Evolutionary conservation across 1,139 yeast species (phyloP).

Genomic region (Candida sp.): DNA sequence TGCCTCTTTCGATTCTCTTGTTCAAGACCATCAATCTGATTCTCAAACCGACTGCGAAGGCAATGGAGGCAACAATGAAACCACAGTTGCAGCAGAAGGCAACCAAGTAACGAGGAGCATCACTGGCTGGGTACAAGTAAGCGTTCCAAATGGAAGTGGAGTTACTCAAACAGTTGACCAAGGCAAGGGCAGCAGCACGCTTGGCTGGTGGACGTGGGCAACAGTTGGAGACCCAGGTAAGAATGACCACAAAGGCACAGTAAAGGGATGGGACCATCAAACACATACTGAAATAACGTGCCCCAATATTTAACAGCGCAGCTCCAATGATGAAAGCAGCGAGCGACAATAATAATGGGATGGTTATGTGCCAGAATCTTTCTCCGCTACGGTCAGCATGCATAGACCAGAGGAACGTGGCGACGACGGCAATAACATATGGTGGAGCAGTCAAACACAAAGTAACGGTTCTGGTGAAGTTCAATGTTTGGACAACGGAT

Average conservation of each 20-base stretch:
- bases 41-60: conserved; percentile 43
- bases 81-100: conserved; percentile 56
- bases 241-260: conserved; percentile 57
- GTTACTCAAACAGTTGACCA: conserved; percentile 56
- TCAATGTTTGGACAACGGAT: conserved; percentile 58
- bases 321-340: conserved; percentile 58
- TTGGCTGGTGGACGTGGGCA: conserved; percentile 57
- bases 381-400: conserved; percentile 65
- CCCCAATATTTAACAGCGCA: conserved; percentile 58
- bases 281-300: conserved; percentile 66
- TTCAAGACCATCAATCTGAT: conserved; percentile 42
- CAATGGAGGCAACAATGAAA: conserved; percentile 44
- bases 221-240: conserved; percentile 61
- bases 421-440: conserved; percentile 56
- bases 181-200: conserved; percentile 55
- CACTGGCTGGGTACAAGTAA: conserved; percentile 46
- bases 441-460: conserved; percentile 66
- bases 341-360: conserved; percentile 49
- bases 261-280: conserved; percentile 62
- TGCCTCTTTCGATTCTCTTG: conserved; percentile 45
- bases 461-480: conserved; percentile 52
- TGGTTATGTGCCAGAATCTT: conserved; percentile 54
- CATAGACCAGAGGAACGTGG: conserved; percentile 57
- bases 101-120: conserved; percentile 47
- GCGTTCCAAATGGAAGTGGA: conserved; percentile 60